Conservation (phyloP, 352 stramenopile species). For the Phytopythium chamaehyphon region DNA sequence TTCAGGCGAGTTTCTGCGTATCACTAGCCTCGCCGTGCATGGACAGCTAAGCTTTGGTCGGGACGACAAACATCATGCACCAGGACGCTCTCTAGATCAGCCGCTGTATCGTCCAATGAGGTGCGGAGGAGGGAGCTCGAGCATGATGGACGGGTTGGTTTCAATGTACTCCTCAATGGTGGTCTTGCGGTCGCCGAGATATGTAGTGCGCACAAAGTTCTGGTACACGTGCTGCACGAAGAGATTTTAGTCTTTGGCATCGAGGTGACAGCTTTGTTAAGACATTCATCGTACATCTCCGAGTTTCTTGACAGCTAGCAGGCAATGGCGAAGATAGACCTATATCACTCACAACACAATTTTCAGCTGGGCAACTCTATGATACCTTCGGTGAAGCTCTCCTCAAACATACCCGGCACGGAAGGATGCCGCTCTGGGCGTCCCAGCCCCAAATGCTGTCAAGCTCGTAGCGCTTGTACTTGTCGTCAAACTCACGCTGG, state of each 20-base stretch:
- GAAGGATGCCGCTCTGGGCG: constrained; percentile 74
- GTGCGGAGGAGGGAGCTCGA: constrained; percentile 64
- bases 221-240: constrained; percentile 51
- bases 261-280: not conserved
- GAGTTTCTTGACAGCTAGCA: constrained; percentile 84
- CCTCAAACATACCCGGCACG: constrained; percentile 54
- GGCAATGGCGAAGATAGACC: constrained; percentile 92
- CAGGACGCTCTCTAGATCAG: constrained; percentile 9
- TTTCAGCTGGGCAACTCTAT: not conserved
- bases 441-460: constrained; percentile 91
- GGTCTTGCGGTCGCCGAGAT: constrained; percentile 86
- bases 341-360: constrained; percentile 14
- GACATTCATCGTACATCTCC: constrained; percentile 28
- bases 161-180: constrained; percentile 85
- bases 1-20: too few species aligned
- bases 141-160: constrained; percentile 76
- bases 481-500: constrained; percentile 66
- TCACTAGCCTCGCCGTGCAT: too few species aligned
- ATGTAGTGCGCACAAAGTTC: constrained; percentile 89
- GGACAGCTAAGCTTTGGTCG: too few species aligned
- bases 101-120: constrained; percentile 80
- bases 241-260: not conserved
- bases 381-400: not conserved
- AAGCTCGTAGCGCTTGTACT: constrained; percentile 85
- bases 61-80: too few species aligned